Evolutionary conservation across 108 stramenopile species (phyloP), one percentile per base, ranked within the genome.

Genomic region (Cyclotella atomus): DNA sequence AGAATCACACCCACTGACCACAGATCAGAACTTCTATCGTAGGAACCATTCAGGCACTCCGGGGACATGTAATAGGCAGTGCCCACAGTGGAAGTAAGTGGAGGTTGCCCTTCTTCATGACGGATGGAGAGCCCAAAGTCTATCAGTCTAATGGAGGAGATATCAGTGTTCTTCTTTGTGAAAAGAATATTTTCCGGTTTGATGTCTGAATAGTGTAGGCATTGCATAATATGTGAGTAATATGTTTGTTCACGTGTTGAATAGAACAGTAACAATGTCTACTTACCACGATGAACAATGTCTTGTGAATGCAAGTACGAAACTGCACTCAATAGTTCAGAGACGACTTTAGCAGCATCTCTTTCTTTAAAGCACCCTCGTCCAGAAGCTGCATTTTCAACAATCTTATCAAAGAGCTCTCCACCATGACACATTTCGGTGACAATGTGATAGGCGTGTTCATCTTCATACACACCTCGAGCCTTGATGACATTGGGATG

Each of bases 1-100:
- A 59, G 66, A 54, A 95, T 89, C 23, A 93, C 87, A 30, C 94
- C 94, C 10, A 95, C 63, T 50, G 67, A 66, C 94, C 94, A 93
- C 20, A 92, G 65, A 83, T 95, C 94, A 54, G 73, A 77, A 41
- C 79, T 36, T 30, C 60, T 33, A 36, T 59, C 68, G 69, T 87
- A 84, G 16, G 23, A 30, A n/a, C 69, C 49, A 41, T 68, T 46
- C 7, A 68, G 56, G 17, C 56, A 15, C 53, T 91, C 89, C 4
- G 89, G 88, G 2, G 86, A 77, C 33, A 89, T 77, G 27, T 78
- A 88, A 46, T 80, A 70, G 6, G 70, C 35, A 2, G 70, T 70
- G n/a, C 70, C 70, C 1, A 70, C 70, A 19, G 25, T n/a, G 8
- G n/a, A 52, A 27, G 43, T 28, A 5, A 70, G 20, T 8, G 24